phyloP scores from a whole-genome alignment of 73 alveolate species.

The Paramecium sonneborni region DNA sequence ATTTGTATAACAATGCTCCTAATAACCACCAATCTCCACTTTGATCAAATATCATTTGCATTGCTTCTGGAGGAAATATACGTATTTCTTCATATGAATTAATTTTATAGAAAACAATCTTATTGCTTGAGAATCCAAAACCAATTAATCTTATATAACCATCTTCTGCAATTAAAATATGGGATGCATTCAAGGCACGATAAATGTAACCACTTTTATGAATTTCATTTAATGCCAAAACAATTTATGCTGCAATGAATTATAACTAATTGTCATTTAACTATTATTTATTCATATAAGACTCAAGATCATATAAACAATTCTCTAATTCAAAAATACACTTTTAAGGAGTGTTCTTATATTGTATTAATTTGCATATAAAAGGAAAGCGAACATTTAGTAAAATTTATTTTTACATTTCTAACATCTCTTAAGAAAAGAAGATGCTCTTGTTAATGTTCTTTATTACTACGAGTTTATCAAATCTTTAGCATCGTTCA shows the following conservation, averaged over 20 bases:
- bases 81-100: not conserved
- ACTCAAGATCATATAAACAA: not conserved
- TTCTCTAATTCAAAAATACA: not conserved
- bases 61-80: not conserved
- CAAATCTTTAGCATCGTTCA: not conserved
- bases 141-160: not conserved
- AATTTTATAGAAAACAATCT: not conserved
- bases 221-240: not conserved
- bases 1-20: not conserved
- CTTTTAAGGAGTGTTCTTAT: not conserved
- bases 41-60: not conserved
- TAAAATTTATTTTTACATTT: not conserved
- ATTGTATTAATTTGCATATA: not conserved
- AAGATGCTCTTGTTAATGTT: not conserved
- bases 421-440: not conserved
- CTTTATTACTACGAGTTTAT: not conserved
- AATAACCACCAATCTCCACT: slow-evolving; percentile 1
- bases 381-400: slow-evolving; percentile 4
- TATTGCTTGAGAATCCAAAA: not conserved
- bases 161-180: not conserved
- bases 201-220: not conserved
- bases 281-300: not conserved
- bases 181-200: not conserved
- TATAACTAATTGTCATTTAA: not conserved
- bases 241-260: not conserved